phyloP scores from a whole-genome alignment of 306 rosid genomes.

The Gleditsia sinensis region DNA sequence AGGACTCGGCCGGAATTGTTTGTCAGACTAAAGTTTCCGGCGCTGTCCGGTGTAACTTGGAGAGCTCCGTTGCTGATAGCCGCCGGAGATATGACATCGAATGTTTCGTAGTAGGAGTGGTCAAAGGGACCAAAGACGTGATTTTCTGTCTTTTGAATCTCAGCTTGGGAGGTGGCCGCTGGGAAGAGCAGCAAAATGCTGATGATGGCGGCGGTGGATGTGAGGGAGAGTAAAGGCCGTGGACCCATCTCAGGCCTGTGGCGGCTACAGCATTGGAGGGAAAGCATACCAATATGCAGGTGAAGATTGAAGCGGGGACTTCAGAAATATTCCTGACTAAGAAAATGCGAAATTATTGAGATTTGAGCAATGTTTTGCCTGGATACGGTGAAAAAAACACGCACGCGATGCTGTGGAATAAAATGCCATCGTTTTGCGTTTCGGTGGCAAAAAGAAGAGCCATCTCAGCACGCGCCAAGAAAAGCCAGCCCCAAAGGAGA shows the following conservation, averaged over 20 bases:
- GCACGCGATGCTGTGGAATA: too few relatives aligned
- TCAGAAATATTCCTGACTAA: too few relatives aligned
- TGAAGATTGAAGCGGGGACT: too few relatives aligned
- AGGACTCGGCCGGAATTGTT: conserved; percentile 59
- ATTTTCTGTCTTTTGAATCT: neutral
- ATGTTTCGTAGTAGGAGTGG: neutral
- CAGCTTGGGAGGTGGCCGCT: conserved; percentile 22
- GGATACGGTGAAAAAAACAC: too few relatives aligned
- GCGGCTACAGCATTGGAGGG: neutral
- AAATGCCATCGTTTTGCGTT: too few relatives aligned
- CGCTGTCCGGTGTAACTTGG: conserved; percentile 65
- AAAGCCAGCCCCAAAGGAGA: too few relatives aligned
- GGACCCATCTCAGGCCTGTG: conserved; percentile 19
- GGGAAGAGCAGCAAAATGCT: conserved; percentile 32
- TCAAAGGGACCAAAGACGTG: conserved; percentile 49
- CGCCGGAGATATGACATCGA: conserved; percentile 28
- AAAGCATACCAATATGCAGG: neutral
- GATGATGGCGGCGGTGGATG: neutral
- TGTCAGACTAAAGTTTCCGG: conserved; percentile 22
- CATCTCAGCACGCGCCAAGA: too few relatives aligned
- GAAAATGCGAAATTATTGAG: too few relatives aligned
- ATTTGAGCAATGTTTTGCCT: too few relatives aligned
- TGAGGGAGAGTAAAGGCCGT: neutral
- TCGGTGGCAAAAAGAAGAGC: too few relatives aligned
- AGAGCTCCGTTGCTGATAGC: conserved; percentile 48